Evolutionary conservation across 2,329 filamentous ascomycete genomes (phyloP).

Genomic region (Furcasterigmium sp.): DNA sequence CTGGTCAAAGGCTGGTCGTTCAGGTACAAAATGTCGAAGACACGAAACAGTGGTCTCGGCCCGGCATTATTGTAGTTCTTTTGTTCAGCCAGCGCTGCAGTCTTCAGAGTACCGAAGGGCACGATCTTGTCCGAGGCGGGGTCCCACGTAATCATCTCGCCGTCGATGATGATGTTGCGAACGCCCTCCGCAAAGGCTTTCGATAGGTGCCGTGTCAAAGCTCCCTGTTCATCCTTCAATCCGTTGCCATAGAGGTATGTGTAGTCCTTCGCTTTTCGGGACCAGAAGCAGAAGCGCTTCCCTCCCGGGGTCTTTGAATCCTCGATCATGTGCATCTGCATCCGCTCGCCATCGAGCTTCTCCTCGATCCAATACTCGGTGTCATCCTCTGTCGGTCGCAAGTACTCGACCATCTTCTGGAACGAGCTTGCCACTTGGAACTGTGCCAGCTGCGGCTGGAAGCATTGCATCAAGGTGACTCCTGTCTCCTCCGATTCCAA

Average conservation of each 20-base stretch:
- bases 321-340: constrained; percentile 88
- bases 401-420: constrained; percentile 67
- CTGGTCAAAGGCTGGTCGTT: constrained; percentile 76
- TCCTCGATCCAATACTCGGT: constrained; percentile 93
- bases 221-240: constrained; percentile 67
- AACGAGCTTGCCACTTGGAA: constrained; percentile 79
- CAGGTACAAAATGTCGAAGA: constrained; percentile 88
- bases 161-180: constrained; percentile 84
- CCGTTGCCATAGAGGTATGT: constrained; percentile 85
- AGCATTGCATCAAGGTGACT: constrained; percentile 85
- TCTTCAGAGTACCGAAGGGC: constrained; percentile 89
- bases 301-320: constrained; percentile 66
- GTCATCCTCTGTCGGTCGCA: constrained; percentile 63
- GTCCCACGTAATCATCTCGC: constrained; percentile 99
- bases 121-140: constrained; percentile 78
- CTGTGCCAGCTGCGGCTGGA: constrained; percentile 90
- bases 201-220: constrained; percentile 74
- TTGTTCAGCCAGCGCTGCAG: constrained; percentile 76
- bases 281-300: constrained; percentile 81
- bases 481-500: constrained; percentile 71
- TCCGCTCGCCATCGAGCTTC: constrained; percentile 93
- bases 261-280: constrained; percentile 92
- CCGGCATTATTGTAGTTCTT: constrained; percentile 61
- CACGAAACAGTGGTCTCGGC: constrained; percentile 70
- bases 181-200: constrained; percentile 74